Percentiles rank a stretch among this genome's conserved stretches.
phyloP scores from a whole-genome alignment of 2,329 filamentous ascomycete species.

The Hypoxylon sp. region DNA sequence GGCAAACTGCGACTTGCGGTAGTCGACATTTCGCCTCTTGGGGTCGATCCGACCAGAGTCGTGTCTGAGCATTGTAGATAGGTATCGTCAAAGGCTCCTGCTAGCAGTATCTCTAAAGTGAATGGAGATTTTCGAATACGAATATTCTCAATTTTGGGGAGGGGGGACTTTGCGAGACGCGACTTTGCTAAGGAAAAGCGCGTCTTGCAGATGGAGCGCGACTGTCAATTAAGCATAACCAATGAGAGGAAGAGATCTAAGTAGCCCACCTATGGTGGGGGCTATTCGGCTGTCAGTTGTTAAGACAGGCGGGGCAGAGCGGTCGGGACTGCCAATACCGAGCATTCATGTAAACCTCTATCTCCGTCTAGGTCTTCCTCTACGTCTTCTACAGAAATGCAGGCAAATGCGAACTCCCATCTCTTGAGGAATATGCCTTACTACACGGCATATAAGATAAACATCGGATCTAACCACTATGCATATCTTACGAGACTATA shows the following conservation, averaged over 20 bases:
- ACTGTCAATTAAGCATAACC: slow-evolving; percentile 30
- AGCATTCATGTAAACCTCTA: too few species aligned
- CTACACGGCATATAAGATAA: too few species aligned
- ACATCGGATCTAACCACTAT: too few species aligned
- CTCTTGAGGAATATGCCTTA: too few species aligned
- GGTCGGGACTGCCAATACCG: too few species aligned
- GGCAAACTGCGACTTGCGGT: slow-evolving; percentile 88
- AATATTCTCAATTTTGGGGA: slow-evolving; percentile 1
- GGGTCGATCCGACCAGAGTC: slow-evolving; percentile 62
- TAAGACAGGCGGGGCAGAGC: too few species aligned
- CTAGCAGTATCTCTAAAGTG: neutral
- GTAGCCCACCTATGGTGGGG: neutral
- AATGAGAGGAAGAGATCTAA: slow-evolving; percentile 11
- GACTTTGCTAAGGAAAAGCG: slow-evolving; percentile 32
- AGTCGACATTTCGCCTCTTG: slow-evolving; percentile 83
- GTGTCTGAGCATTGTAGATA: slow-evolving; percentile 41
- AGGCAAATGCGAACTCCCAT: too few species aligned
- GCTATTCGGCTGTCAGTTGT: too few species aligned
- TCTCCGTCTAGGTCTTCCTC: too few species aligned
- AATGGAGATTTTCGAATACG: slow-evolving; percentile 16
- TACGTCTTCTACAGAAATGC: too few species aligned
- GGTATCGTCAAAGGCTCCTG: neutral
- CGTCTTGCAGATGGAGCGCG: slow-evolving; percentile 35
- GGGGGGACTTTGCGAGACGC: slow-evolving; percentile 21
- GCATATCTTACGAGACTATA: neutral